Base-by-base conservation (phyloP, 2,329 filamentous ascomycete genomes). In the Sporothrix pallida region DNA sequence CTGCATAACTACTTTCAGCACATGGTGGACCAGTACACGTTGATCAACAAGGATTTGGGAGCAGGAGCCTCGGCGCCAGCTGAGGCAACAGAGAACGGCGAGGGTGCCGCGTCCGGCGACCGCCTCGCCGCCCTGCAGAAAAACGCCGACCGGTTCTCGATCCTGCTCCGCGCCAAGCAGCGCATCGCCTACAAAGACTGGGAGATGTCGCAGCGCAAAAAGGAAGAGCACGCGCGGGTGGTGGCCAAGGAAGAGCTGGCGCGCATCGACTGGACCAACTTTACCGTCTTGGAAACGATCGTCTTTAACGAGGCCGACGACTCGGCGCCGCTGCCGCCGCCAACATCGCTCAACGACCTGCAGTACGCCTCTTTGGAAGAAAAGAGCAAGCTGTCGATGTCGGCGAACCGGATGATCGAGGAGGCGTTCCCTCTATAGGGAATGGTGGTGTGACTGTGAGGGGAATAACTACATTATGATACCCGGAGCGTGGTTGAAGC, bases 241-340 rank as follows among this genome's bases (percentile, higher is more conserved):
- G 90, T 94, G 79, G 93, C 97, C 81, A 91, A 91, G 79, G 84
- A 87, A 26, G 86, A 89, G 72, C 90, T 96, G 81, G 92, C 92
- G 0, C 92, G 96, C 78, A 96, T 99, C 76, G 96, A 99, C 82
- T 99, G 96, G 96, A 93, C 97, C 80, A 95, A 98, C 80, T 99
- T 99, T 78, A 91, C 95, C 48, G 92, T 99, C 23, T 94, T 98
- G 62, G 96, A 98, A 82, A 98, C 95, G 0, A 95, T 99, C 72
- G 87, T 94, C 17, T 99, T 99, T 82, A 94, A 90, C 74, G 95
- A 97, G 77, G 88, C 89, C 54, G 96, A 99, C 81, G 95, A 98
- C 77, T 89, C 93, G 76, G 90, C 91, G 52, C 92, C 96, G 76
- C 90, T 99, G 12, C 95, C 95, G 46, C 92, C 95, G 1, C 96